These are phyloP conservation scores for Cucurbita maxima DNA, from an alignment of 306 rosid genomes.

Conservation along the genomic window DNA sequence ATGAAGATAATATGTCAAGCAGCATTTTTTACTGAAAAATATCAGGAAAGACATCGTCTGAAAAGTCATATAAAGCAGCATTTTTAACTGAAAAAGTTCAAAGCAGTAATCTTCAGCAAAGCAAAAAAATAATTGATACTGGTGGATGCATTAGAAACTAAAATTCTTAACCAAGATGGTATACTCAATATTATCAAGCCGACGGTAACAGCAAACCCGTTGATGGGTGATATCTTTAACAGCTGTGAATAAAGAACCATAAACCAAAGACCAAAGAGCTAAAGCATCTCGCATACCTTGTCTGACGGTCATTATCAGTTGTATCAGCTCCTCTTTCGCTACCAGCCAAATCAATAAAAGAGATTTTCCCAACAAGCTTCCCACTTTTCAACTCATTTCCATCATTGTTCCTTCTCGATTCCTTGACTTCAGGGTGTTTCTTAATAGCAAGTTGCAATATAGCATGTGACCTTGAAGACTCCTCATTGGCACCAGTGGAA, in stretches of 20 bases:
- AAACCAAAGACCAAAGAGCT: neutral
- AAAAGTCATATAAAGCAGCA: neutral
- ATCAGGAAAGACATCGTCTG: neutral
- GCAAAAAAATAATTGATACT: neutral
- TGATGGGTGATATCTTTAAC: neutral
- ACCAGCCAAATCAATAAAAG: conserved; percentile 98
- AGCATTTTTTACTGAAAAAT: too few relatives aligned
- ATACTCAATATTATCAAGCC: neutral
- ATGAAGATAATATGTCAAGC: too few relatives aligned
- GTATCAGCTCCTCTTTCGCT: conserved; percentile 99
- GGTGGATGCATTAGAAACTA: neutral
- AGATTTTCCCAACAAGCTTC: conserved; percentile 88
- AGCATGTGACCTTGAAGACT: conserved; percentile 98
- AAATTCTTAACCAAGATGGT: neutral
- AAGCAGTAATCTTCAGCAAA: neutral
- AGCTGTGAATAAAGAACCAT: neutral
- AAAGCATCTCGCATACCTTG: conserved; percentile 36
- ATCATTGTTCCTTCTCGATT: conserved; percentile 57
- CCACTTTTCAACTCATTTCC: conserved; percentile 69
- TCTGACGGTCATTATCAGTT: conserved; percentile 96
- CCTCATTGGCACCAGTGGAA: conserved; percentile 98
- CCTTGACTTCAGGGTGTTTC: conserved; percentile 78
- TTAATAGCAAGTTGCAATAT: conserved; percentile 79
- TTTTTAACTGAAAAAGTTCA: neutral
- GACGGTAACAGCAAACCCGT: neutral